Percentiles rank a stretch among this genome's conserved stretches.
Conservation (phyloP, 371 early-diverging fungal genomes). For the Catenaria anguillulae region DNA sequence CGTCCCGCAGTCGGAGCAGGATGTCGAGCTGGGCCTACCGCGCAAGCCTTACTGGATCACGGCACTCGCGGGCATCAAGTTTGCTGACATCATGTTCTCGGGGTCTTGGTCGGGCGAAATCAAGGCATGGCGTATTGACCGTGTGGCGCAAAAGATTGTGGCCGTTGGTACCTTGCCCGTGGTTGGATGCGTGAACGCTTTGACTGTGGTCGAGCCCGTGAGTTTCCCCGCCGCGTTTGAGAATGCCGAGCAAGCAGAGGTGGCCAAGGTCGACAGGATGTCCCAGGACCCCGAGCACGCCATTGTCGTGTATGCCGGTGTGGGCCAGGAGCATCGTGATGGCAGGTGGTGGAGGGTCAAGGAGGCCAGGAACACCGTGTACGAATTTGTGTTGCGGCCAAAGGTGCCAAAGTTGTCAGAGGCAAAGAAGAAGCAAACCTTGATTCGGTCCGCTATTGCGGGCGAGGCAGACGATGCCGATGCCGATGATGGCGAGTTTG, state of each 20-base stretch:
- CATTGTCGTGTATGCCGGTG: constrained; percentile 16
- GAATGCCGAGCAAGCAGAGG: not conserved
- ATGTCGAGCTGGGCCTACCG: constrained; percentile 10
- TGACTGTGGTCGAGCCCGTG: constrained; percentile 24
- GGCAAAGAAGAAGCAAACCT: too few relatives aligned
- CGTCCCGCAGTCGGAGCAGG: constrained; percentile 14
- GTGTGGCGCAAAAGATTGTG: constrained; percentile 25
- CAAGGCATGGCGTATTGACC: constrained; percentile 43
- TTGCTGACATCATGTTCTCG: constrained; percentile 75
- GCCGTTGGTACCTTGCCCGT: not conserved
- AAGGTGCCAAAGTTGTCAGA: too few relatives aligned
- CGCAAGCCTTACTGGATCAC: constrained; percentile 66
- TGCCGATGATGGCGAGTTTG: too few relatives aligned
- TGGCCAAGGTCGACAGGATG: not conserved
- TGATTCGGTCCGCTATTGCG: too few relatives aligned
- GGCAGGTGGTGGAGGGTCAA: constrained; percentile 34
- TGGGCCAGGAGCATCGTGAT: constrained; percentile 34
- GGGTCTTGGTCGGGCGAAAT: constrained; percentile 80
- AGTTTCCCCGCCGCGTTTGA: not conserved
- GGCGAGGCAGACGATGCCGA: too few relatives aligned
- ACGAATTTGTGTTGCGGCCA: not conserved
- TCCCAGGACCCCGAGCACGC: not conserved
- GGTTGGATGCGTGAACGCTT: constrained; percentile 27
- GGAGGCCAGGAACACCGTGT: constrained; percentile 22
- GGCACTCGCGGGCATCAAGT: constrained; percentile 59